Conservation (phyloP, 495 filamentous ascomycete species). For the Daldinia bambusicola region DNA sequence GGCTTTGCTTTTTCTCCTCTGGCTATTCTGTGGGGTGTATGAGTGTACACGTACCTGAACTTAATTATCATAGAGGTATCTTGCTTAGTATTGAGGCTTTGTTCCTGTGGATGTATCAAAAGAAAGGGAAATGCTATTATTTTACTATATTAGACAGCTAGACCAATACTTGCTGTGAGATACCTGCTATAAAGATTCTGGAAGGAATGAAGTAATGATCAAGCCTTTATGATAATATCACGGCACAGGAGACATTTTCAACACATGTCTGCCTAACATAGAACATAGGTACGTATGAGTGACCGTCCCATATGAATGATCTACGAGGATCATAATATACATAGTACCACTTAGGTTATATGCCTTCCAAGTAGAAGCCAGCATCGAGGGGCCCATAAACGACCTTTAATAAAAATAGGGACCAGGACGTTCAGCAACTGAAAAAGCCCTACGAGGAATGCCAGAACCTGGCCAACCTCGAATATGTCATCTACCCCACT, state of each 20-base stretch:
- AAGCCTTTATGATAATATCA: too few species aligned
- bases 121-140: too few species aligned
- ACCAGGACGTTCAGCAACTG: constrained; percentile 22
- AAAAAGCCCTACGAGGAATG: constrained; percentile 33
- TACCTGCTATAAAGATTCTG: too few species aligned
- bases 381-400: constrained; percentile 25
- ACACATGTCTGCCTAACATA: too few species aligned
- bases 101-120: too few species aligned
- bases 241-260: too few species aligned
- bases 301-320: too few species aligned
- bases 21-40: neutral
- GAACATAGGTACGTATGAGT: too few species aligned
- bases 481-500: constrained; percentile 21
- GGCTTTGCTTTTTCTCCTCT: neutral
- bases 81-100: neutral
- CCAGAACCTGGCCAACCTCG: constrained; percentile 29
- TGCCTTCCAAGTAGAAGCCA: constrained; percentile 30
- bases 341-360: constrained; percentile 4
- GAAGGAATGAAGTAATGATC: too few species aligned
- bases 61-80: neutral
- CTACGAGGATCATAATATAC: neutral
- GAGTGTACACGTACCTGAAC: too few species aligned
- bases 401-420: constrained; percentile 11
- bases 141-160: too few species aligned
- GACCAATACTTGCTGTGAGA: too few species aligned